Base-by-base conservation (phyloP, 1,284 basidiomycete species). In the Sanguinoderma infundibulare region DNA sequence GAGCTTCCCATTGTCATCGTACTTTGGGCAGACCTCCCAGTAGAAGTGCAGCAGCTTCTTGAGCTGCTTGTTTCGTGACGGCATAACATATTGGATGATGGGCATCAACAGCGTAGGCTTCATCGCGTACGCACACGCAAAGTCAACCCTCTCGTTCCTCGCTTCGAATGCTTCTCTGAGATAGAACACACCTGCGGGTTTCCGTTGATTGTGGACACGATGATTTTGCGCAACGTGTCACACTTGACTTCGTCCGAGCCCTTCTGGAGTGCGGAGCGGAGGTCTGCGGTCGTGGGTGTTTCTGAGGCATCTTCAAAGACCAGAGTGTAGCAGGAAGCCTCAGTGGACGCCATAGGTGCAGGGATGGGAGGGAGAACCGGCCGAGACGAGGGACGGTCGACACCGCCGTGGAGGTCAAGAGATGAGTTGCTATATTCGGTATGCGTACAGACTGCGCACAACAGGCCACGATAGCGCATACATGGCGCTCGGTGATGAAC, bases 1-100 rank as follows among this genome's bases (percentile, higher is more conserved):
- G 71, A 99, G 81, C 80, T 98, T 98, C 59, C 98, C 98, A 67
- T 88, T 89, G 67, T 98, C 96, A 71, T 99, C 98, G 69, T 98
- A 92, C 78, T 99, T 98, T 28, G 98, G 97, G 78, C 96, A 98
- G 34, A 99, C 94, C 80, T 99, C 98, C 97, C 96, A 99, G 78
- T 99, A 99, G 77, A 98, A 98, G 78, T 98, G 96, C 40, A 98
- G 83, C 73, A 98, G 82, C 83, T 99, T 99, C 86, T 99, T 99
- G 74, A 99, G 88, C 70, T 94, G 91, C 83, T 99, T 99, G 82
- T 94, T 96, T 74, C 91, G 90, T 64, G 92, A 95, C 26, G 98
- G 98, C 82, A 99, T 84, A 58, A 96, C 91, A 80, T 91, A 98
- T 86, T 99, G 98, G 70, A 99, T 98, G 77, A 99, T 92, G 20